Evolutionary conservation across 192 early-diverging fungal genomes (phyloP).

Genomic region (Entophlyctis luteolus): DNA sequence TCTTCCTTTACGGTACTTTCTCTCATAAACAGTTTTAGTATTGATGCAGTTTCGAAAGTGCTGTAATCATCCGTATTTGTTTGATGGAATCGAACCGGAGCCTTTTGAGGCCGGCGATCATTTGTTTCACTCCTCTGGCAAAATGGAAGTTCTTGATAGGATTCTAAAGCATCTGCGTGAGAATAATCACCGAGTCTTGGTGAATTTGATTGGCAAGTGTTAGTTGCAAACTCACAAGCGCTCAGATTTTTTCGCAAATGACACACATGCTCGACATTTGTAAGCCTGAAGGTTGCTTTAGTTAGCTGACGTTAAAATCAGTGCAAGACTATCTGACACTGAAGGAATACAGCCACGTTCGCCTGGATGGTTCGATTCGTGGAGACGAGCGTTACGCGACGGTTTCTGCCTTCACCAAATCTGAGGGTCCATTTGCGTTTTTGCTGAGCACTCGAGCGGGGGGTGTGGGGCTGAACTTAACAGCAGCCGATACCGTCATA

Average conservation of each 20-base stretch:
- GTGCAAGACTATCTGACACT: conserved; percentile 70
- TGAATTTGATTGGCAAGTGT: background rate
- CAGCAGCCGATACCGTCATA: conserved; percentile 75
- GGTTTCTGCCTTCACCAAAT: conserved; percentile 64
- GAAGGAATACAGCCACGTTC: conserved; percentile 61
- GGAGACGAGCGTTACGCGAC: conserved; percentile 69
- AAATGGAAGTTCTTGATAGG: conserved; percentile 18
- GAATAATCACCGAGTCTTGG: conserved; percentile 7
- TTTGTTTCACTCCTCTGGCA: conserved; percentile 22
- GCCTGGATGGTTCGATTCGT: conserved; percentile 81
- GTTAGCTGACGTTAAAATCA: background rate
- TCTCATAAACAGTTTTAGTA: conserved; percentile 4
- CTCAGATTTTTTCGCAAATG: conserved; percentile 35
- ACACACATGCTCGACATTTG: conserved; percentile 33
- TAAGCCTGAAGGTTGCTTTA: too few species aligned
- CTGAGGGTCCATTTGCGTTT: conserved; percentile 62
- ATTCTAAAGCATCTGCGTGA: conserved; percentile 4
- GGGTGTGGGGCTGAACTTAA: conserved; percentile 74
- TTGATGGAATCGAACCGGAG: conserved; percentile 32
- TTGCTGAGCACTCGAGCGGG: conserved; percentile 78
- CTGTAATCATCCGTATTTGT: conserved; percentile 25
- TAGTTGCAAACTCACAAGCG: background rate
- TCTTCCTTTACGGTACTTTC: background rate
- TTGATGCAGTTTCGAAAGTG: conserved; percentile 30
- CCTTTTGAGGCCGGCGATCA: conserved; percentile 29